Conservation (phyloP, 306 rosid species). For the Cicer yamashitae region DNA sequence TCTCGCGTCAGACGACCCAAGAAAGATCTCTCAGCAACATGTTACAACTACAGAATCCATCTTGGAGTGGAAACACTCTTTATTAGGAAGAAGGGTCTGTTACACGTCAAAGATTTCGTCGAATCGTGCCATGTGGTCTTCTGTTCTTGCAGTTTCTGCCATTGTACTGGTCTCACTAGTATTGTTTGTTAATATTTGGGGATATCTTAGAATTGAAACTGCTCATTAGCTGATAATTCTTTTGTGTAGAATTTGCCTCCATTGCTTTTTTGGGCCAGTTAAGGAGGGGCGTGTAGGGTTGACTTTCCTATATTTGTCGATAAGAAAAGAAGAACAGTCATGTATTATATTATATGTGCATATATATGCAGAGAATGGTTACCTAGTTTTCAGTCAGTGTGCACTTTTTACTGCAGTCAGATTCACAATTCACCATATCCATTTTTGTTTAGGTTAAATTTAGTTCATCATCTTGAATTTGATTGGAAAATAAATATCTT, state of each 20-base stretch:
- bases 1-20: background rate
- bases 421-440: slow-evolving; percentile 7
- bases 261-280: slow-evolving; percentile 34
- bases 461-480: slow-evolving; percentile 15
- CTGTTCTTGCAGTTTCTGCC: slow-evolving; percentile 53
- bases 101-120: slow-evolving; percentile 43
- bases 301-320: slow-evolving; percentile 40
- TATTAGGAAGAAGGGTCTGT: slow-evolving; percentile 40
- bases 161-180: slow-evolving; percentile 46
- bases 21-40: slow-evolving; percentile 28
- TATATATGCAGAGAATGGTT: slow-evolving; percentile 33
- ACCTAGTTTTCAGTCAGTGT: background rate
- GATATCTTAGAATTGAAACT: slow-evolving; percentile 50
- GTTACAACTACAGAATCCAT: slow-evolving; percentile 25
- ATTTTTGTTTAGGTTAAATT: slow-evolving; percentile 2
- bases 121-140: slow-evolving; percentile 46
- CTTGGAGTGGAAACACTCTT: slow-evolving; percentile 21
- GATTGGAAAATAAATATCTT: background rate
- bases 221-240: slow-evolving; percentile 39
- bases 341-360: slow-evolving; percentile 21
- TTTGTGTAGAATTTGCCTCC: slow-evolving; percentile 40
- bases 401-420: slow-evolving; percentile 1
- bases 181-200: slow-evolving; percentile 58
- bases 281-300: slow-evolving; percentile 45
- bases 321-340: slow-evolving; percentile 23